Evolutionary conservation across 768 basidiomycete genomes (phyloP).

Genomic region (Suillus fuscotomentosus): DNA sequence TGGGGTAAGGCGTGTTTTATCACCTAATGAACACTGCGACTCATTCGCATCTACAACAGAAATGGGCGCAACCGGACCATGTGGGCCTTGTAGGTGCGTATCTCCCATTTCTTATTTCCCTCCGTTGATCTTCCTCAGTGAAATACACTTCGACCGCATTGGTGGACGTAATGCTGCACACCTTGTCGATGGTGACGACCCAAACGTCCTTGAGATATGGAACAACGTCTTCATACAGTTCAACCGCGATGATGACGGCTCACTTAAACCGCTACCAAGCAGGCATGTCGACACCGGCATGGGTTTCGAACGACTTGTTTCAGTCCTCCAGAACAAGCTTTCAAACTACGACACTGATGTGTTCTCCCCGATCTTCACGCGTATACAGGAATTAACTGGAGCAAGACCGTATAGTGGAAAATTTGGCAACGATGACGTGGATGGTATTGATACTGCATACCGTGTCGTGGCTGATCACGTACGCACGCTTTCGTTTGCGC

Average conservation of each 20-base stretch:
- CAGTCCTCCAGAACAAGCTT: slow-evolving; percentile 82
- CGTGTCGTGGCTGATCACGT: slow-evolving; percentile 97
- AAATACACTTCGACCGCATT: slow-evolving; percentile 96
- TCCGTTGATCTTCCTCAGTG: slow-evolving; percentile 44
- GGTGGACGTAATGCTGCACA: slow-evolving; percentile 95
- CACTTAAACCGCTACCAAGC: slow-evolving; percentile 75
- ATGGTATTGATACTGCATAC: slow-evolving; percentile 97
- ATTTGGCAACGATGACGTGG: slow-evolving; percentile 91
- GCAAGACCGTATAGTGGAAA: slow-evolving; percentile 86
- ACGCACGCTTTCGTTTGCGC: slow-evolving; percentile 90
- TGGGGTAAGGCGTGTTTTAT: slow-evolving; percentile 70
- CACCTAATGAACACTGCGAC: background rate
- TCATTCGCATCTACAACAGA: slow-evolving; percentile 49
- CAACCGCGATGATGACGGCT: slow-evolving; percentile 90
- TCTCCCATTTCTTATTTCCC: background rate
- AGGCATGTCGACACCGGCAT: slow-evolving; percentile 99
- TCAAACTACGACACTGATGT: slow-evolving; percentile 99
- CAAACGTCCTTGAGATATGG: slow-evolving; percentile 97
- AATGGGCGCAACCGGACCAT: slow-evolving; percentile 98
- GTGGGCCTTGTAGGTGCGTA: slow-evolving; percentile 87
- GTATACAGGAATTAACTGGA: slow-evolving; percentile 85
- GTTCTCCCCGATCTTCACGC: slow-evolving; percentile 85
- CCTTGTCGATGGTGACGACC: slow-evolving; percentile 95
- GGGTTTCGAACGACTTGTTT: slow-evolving; percentile 98
- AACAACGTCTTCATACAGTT: slow-evolving; percentile 99